Conservation (phyloP, 495 filamentous ascomycete species). For the Oidiodendron maius region DNA sequence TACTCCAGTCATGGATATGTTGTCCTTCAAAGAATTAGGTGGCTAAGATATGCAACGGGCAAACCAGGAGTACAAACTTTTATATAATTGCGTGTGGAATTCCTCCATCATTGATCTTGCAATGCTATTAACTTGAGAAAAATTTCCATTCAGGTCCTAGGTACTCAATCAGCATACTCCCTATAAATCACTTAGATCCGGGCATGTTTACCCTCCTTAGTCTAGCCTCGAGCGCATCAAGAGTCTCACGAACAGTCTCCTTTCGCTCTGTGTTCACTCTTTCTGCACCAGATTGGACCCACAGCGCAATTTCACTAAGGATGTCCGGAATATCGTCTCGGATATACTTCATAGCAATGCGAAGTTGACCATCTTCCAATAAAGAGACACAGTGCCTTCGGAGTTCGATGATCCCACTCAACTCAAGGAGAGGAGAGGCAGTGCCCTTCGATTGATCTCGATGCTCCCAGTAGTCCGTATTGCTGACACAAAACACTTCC, state of each 20-base stretch:
- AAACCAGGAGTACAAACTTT: not conserved
- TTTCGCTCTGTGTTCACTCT: constrained; percentile 27
- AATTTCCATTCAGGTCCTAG: constrained; percentile 4
- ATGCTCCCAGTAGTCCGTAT: constrained; percentile 28
- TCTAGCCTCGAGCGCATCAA: constrained; percentile 18
- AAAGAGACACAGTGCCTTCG: constrained; percentile 30
- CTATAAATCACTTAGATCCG: not conserved
- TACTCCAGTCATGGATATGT: constrained; percentile 13
- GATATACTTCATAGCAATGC: constrained; percentile 26
- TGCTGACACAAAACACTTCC: constrained; percentile 33
- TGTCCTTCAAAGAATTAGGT: not conserved
- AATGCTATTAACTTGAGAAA: constrained; percentile 5
- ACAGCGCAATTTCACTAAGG: constrained; percentile 28
- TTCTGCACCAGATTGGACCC: constrained; percentile 33
- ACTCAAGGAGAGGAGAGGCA: constrained; percentile 23
- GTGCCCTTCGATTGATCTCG: constrained; percentile 16
- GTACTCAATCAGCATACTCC: not conserved
- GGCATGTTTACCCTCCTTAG: constrained; percentile 18
- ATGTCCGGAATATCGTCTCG: constrained; percentile 27
- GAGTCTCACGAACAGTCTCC: constrained; percentile 18
- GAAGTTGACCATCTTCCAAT: constrained; percentile 31
- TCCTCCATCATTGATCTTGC: constrained; percentile 4
- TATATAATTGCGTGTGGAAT: constrained; percentile 6
- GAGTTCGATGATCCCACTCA: constrained; percentile 30
- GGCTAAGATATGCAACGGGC: not conserved